Base-by-base conservation (phyloP, 2,329 filamentous ascomycete genomes). In the Aureobasidium sp. region DNA sequence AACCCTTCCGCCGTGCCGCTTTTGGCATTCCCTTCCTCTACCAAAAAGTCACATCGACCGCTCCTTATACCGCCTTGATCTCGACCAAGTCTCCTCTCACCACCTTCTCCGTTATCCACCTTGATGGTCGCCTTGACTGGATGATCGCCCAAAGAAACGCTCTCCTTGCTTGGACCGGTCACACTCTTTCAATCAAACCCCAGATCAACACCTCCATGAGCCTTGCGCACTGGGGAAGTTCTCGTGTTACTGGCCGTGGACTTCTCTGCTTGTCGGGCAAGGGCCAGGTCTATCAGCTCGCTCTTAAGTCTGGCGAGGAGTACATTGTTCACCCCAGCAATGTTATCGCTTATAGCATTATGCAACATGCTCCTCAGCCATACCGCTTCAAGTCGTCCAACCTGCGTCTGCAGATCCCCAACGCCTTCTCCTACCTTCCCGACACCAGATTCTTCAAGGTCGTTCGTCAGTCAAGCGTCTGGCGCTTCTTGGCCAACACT, bases 121-220 rank as follows among this genome's bases (percentile, higher is more conserved):
- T 99, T 56, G 91, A 99, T 77, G 94, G 94, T 62, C 91, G 91
- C 5, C 87, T 91, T 62, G 94, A 99, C 76, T 99, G 94, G 93
- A 90, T 96, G 80, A 79, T 99, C 9, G 84, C 90, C 7, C 92
- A 97, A 73, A 84, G 90, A 65, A 88, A 90, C 66, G 91, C 91
- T 1, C 80, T 99, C 59, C 81, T 97, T n/a, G 94, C 94, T 60
- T 99, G 94, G 94, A 96, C 93, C 0, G 94, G 94, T 31, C 90
- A 96, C 72, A 91, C 90, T 0, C 80, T 99, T 60, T 80, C 81
- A 17, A 82, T 94, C 48, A 86, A 85, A 39, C 90, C 92, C 2
- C 87, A 85, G 50, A 80, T 95, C 66, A 92, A 91, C 68, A 82
- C 82, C 47, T 82, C 83, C 66, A 82, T 97, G 71, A 82, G 89